phyloP scores from a whole-genome alignment of 106 monocot genomes.

The Apostasia shenzhenica region DNA sequence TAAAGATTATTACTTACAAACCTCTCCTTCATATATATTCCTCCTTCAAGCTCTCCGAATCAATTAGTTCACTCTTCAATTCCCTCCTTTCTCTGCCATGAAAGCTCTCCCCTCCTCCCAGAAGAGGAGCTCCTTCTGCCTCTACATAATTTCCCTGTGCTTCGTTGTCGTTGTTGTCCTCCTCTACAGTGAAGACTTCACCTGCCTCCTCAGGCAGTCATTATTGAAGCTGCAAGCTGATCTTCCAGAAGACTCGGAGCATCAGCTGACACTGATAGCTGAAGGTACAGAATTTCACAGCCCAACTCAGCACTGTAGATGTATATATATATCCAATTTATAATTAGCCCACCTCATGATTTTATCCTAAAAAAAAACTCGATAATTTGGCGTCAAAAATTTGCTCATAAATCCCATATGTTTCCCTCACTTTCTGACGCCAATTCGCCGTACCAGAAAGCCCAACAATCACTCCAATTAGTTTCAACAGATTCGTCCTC shows the following conservation, averaged over 20 bases:
- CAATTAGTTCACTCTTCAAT: neutral
- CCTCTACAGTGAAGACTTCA: slow-evolving; percentile 46
- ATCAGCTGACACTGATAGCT: neutral
- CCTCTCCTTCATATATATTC: slow-evolving; percentile 2
- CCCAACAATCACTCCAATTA: too few relatives aligned
- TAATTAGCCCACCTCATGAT: neutral
- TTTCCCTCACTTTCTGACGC: too few relatives aligned
- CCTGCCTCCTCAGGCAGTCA: slow-evolving; percentile 20
- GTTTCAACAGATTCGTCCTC: too few relatives aligned
- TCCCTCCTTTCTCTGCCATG: neutral
- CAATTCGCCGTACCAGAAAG: too few relatives aligned
- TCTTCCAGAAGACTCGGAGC: neutral
- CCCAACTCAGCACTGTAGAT: neutral
- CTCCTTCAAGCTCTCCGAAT: neutral
- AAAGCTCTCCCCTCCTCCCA: slow-evolving; percentile 12
- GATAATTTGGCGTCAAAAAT: too few relatives aligned
- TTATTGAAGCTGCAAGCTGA: slow-evolving; percentile 6
- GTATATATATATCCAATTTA: slow-evolving; percentile 2
- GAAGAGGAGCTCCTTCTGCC: slow-evolving; percentile 22
- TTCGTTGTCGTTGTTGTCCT: slow-evolving; percentile 40
- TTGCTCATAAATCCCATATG: too few relatives aligned
- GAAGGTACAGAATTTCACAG: neutral
- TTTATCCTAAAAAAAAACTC: neutral
- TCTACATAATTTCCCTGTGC: slow-evolving; percentile 21
- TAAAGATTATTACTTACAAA: slow-evolving; percentile 1